These are phyloP conservation scores for Thermothelomyces thermophilus DNA, from an alignment of 2,329 filamentous ascomycete genomes.

Conservation along the genomic window DNA sequence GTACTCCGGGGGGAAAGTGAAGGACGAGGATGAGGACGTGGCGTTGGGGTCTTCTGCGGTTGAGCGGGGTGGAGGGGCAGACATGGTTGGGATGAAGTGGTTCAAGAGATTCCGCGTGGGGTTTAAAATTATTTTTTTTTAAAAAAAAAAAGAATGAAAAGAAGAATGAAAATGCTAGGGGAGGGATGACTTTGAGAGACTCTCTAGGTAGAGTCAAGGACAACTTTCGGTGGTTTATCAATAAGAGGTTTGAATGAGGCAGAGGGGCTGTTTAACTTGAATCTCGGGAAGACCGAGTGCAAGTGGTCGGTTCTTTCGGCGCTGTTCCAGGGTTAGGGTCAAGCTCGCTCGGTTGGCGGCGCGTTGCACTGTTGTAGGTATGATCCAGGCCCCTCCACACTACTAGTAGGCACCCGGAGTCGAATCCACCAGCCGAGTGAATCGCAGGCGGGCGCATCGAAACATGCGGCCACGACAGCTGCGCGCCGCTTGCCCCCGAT, in stretches of 20 bases:
- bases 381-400: too few relatives aligned
- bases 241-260: too few relatives aligned
- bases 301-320: too few relatives aligned
- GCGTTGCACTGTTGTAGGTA: too few relatives aligned
- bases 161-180: neutral
- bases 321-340: too few relatives aligned
- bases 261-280: too few relatives aligned
- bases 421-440: neutral
- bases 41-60: too few relatives aligned
- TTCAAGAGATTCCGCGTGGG: neutral
- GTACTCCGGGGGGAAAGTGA: conserved; percentile 59
- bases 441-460: conserved; percentile 11
- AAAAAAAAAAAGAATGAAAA: neutral
- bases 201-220: too few relatives aligned
- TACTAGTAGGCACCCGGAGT: too few relatives aligned
- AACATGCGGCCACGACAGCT: conserved; percentile 32
- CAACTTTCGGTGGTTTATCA: too few relatives aligned
- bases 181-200: neutral
- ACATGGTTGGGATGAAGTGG: neutral
- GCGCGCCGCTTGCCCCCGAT: conserved; percentile 29
- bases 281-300: too few relatives aligned
- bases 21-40: conserved; percentile 28
- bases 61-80: neutral
- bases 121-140: neutral
- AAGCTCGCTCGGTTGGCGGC: too few relatives aligned